Evolutionary conservation across 306 rosid species (phyloP).

Genomic region (Vigna angularis): DNA sequence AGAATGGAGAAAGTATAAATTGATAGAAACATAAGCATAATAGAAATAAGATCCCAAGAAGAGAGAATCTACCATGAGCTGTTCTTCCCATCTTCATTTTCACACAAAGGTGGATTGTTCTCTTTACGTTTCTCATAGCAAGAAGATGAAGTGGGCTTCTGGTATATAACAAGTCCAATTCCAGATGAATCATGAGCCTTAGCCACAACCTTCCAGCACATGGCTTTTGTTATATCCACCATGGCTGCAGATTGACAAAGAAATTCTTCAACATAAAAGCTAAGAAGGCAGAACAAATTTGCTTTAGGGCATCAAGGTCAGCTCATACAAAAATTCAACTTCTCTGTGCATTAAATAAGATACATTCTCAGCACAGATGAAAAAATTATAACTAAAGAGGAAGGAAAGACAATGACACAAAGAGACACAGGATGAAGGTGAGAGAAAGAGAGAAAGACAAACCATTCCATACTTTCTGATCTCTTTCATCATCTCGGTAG

Average conservation of each 20-base stretch:
- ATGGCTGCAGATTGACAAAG: slow-evolving; percentile 63
- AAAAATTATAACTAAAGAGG: background rate
- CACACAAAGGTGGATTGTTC: slow-evolving; percentile 74
- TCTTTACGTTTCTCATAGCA: slow-evolving; percentile 66
- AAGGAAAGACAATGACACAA: too few species aligned
- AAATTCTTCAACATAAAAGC: background rate
- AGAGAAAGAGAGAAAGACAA: slow-evolving; percentile 47
- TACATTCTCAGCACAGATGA: background rate
- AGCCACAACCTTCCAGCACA: slow-evolving; percentile 89
- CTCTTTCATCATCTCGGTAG: slow-evolving; percentile 74
- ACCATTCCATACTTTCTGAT: slow-evolving; percentile 83
- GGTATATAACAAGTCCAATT: slow-evolving; percentile 92
- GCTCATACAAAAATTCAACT: slow-evolving; percentile 9
- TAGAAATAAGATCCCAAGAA: slow-evolving; percentile 2
- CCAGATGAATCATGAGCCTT: slow-evolving; percentile 73
- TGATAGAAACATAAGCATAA: slow-evolving; percentile 20
- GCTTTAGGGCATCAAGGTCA: background rate
- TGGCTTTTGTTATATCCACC: slow-evolving; percentile 68
- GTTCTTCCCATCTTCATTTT: slow-evolving; percentile 56
- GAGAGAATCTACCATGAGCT: slow-evolving; percentile 74
- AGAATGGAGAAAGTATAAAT: background rate
- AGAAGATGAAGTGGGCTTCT: slow-evolving; percentile 77
- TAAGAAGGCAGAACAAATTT: slow-evolving; percentile 18
- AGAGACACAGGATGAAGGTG: background rate
- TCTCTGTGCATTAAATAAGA: slow-evolving; percentile 15